phyloP scores from a whole-genome alignment of 1,284 basidiomycete genomes.

The Taiwanofungus camphoratus region DNA sequence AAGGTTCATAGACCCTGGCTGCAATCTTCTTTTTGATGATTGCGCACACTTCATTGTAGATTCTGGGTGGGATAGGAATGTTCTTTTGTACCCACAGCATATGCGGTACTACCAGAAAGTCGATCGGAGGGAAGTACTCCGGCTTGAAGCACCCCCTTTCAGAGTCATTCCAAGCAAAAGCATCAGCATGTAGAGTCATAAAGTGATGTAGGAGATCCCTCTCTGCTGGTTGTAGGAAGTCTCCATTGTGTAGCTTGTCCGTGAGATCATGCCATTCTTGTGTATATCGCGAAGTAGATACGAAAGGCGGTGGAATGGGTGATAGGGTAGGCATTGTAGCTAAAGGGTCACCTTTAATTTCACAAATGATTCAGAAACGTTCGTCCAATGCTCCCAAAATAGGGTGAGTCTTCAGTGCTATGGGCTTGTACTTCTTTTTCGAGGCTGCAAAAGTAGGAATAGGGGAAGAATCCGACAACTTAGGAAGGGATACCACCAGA shows the following conservation, averaged over 20 bases:
- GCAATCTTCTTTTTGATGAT: slow-evolving; percentile 28
- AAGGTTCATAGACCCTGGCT: slow-evolving; percentile 31
- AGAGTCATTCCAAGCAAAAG: slow-evolving; percentile 8
- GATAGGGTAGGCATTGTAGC: slow-evolving; percentile 19
- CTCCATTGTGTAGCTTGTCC: slow-evolving; percentile 19
- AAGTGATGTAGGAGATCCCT: slow-evolving; percentile 26
- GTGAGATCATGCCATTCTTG: slow-evolving; percentile 23
- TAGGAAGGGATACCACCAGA: no score
- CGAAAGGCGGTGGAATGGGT: slow-evolving; percentile 17
- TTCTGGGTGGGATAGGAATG: slow-evolving; percentile 35
- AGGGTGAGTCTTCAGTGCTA: slow-evolving; percentile 25
- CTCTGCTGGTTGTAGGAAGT: slow-evolving; percentile 29
- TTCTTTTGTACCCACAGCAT: slow-evolving; percentile 31
- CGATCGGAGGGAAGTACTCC: slow-evolving; percentile 10
- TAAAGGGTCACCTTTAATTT: slow-evolving; percentile 30
- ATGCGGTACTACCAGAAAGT: slow-evolving; percentile 6
- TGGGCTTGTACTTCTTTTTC: slow-evolving; percentile 32
- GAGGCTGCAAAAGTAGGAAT: background rate
- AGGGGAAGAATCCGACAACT: no score
- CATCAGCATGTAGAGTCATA: slow-evolving; percentile 24
- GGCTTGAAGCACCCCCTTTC: slow-evolving; percentile 7
- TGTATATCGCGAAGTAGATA: slow-evolving; percentile 27
- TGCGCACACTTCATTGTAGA: slow-evolving; percentile 28
- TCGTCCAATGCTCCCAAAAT: slow-evolving; percentile 20
- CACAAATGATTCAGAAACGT: slow-evolving; percentile 25